phyloP scores from a whole-genome alignment of 2,329 filamentous ascomycete genomes.

The Talaromyces sp. region DNA sequence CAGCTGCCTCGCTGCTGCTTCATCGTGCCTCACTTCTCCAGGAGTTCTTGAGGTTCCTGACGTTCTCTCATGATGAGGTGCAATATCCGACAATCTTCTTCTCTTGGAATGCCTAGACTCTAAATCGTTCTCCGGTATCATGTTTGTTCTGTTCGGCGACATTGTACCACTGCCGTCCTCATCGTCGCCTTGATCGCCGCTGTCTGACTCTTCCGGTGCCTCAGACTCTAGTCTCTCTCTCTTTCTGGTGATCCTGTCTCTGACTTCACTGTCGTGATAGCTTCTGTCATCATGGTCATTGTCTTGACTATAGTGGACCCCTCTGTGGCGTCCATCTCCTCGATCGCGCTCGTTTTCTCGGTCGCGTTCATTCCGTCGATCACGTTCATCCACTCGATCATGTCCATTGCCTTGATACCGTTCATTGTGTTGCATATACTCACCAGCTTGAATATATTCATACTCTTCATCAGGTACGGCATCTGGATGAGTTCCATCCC shows the following conservation, averaged over 20 bases:
- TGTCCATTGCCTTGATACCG: background rate
- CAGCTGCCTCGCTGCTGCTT: background rate
- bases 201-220: background rate
- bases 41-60: background rate
- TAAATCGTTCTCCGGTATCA: background rate
- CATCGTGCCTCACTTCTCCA: background rate
- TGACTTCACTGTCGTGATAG: background rate
- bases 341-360: no score
- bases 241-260: background rate
- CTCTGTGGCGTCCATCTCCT: no score
- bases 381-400: background rate
- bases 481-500: background rate
- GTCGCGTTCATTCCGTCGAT: background rate
- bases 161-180: background rate
- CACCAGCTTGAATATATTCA: no score
- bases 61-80: background rate
- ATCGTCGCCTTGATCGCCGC: background rate
- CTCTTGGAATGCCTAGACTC: background rate
- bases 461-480: background rate
- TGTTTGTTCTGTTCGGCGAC: background rate
- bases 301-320: background rate
- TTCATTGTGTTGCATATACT: no score
- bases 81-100: background rate
- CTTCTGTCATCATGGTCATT: background rate
- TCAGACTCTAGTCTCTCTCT: background rate